These are phyloP conservation scores for Exophiala xenobiotica DNA, from an alignment of 2,329 filamentous ascomycete species.

Conservation along the genomic window DNA sequence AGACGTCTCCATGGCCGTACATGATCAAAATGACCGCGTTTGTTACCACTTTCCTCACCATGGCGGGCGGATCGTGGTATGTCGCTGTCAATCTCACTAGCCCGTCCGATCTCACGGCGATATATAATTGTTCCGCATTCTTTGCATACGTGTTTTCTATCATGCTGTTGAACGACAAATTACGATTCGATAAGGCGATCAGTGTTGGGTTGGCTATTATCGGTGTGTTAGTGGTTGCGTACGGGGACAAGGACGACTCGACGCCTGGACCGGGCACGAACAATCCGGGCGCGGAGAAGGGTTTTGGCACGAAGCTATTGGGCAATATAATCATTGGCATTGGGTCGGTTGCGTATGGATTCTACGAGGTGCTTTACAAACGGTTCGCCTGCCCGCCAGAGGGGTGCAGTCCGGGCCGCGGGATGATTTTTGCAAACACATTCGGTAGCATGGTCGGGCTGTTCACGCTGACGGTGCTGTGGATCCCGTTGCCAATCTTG, in stretches of 20 bases:
- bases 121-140: conserved; percentile 99
- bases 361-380: conserved; percentile 98
- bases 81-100: conserved; percentile 91
- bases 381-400: conserved; percentile 88
- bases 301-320: conserved; percentile 59
- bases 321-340: conserved; percentile 91
- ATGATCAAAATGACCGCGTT: conserved; percentile 76
- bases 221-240: conserved; percentile 92
- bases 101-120: conserved; percentile 89
- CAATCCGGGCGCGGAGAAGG: conserved; percentile 32
- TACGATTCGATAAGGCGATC: conserved; percentile 79
- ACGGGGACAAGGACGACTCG: conserved; percentile 68
- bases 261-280: conserved; percentile 59
- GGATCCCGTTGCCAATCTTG: conserved; percentile 85
- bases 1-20: conserved; percentile 63
- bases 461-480: conserved; percentile 84
- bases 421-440: conserved; percentile 91
- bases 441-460: conserved; percentile 83
- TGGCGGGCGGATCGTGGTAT: conserved; percentile 94
- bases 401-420: conserved; percentile 77
- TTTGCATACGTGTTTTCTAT: conserved; percentile 98
- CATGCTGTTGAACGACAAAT: conserved; percentile 78
- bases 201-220: conserved; percentile 83
- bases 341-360: conserved; percentile 87
- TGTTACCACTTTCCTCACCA: conserved; percentile 79